Evolutionary conservation across 805 yeast genomes (phyloP), one percentile per base, ranked within the genome.

Genomic region (Candida palmyrensis): DNA sequence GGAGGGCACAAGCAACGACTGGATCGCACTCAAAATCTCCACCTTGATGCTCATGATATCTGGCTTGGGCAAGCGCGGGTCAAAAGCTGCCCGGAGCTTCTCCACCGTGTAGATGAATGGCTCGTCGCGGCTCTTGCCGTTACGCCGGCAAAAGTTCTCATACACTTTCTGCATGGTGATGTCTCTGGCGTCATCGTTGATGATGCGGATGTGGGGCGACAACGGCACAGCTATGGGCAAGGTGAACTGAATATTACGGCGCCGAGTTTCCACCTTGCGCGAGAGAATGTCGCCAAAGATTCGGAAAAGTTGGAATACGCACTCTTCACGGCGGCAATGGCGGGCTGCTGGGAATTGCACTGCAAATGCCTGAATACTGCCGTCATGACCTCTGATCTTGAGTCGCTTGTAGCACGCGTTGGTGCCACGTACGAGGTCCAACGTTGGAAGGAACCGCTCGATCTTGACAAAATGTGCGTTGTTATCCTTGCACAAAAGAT

Each of bases 311-410:
- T 92, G 98, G 69, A 87, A 82, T 37, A 92, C 79, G 34, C 96
- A 74, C 52, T 92, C 99, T 53, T 92, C 99, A 34, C 98, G 78
- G 53, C 98, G 82, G 47, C 96, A 86, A 49, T 90, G 96, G 46
- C 99, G 79, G 9, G 96, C 96, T 11, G 97, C 95, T 5, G 99
- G 98, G 57, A 84, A 88, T 63, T 92, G 98, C 14, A 92, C 94
- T 1, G 96, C 94, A 68, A 92, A 94, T 29, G 90, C 77, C 59
- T 90, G 96, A 33, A 82, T 57, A 41, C 86, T 77, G 42, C 97
- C 97, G 56, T 92, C 97, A 47, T 86, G 86, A 9, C 97, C 97
- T 30, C 96, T 76, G 27, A 94, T 85, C 30, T 83, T 82, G 37
- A 92, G 68, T 25, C 97, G 73, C 51, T 90, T 84, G 61, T 85